Base-by-base conservation (phyloP, 139 green algal species). In the Ettlia oleoabundans region DNA sequence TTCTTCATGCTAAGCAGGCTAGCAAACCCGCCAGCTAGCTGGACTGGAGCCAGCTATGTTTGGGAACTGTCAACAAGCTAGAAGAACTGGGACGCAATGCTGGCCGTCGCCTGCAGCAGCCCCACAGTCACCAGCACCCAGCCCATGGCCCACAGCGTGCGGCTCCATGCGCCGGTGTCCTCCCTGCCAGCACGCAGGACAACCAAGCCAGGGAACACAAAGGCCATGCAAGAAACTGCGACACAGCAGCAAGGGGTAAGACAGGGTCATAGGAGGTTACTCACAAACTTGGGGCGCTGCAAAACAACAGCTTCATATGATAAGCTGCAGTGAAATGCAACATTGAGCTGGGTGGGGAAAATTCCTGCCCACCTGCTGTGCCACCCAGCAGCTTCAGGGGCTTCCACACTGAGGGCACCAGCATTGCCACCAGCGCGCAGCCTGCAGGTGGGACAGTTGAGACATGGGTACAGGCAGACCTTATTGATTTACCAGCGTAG, bases 371-470 rank as follows among this genome's bases (percentile, higher is more conserved):
- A 69, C 73, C 73, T 53, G 73, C 73, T 0, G 75, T 71, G 28
- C 75, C 75, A 21, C 75, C 75, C 38, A 81, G 38, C 40, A 72
- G 75, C 75, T 81, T 81, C 19, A 81, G 75, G 55, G 75, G 75
- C 40, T 81, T 81, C 75, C 55, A 71, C 4, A 81, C 63, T 30
- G 38, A 61, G 28, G 75, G 75, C 38, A 81, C 58, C 75, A 81
- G n/a, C 58, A 81, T n/a, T 4, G 75, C 75, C 15, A 81, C 40
- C 75, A 71, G 18, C 2, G 75, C 30, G 58, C 75, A 81, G 55
- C 55, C 74, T 79, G 72, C 51, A 51, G 40, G 38, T 5, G 32
- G 33, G 3, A 51, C 35, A 51, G 47, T 58, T 24, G 10, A 58
- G 10, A 24, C 47, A 24, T 10, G 47, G 13, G 10, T 58, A 15